Conservation (phyloP, 768 basidiomycete genomes). For the Naematelia encephala region DNA sequence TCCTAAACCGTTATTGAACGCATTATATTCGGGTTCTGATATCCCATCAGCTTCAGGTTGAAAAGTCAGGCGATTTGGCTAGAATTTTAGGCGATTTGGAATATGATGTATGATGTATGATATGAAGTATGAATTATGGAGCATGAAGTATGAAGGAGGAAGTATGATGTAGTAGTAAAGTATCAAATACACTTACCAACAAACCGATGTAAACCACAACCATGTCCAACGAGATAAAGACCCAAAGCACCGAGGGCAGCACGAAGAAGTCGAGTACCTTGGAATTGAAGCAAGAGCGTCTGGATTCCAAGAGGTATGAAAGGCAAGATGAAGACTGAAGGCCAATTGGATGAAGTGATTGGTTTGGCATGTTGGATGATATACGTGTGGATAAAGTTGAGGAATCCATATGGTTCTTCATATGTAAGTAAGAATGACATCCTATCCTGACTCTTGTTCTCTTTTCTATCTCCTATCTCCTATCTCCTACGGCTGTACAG, state of each 20-base stretch:
- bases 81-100: background rate
- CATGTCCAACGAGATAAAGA: slow-evolving; percentile 5
- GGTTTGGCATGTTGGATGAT: slow-evolving; percentile 19
- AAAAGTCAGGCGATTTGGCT: background rate
- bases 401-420: slow-evolving; percentile 24
- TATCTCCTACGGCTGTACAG: background rate
- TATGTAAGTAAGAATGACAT: background rate
- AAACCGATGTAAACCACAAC: slow-evolving; percentile 19
- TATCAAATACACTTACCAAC: slow-evolving; percentile 15
- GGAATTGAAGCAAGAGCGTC: slow-evolving; percentile 23
- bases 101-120: background rate
- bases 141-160: background rate
- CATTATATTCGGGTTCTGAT: slow-evolving; percentile 21
- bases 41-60: too few relatives aligned
- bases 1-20: slow-evolving; percentile 31
- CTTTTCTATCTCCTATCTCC: too few relatives aligned
- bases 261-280: slow-evolving; percentile 14
- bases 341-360: slow-evolving; percentile 18
- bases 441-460: too few relatives aligned
- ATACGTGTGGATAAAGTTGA: slow-evolving; percentile 27
- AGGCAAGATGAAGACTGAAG: slow-evolving; percentile 20
- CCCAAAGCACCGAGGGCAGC: slow-evolving; percentile 15
- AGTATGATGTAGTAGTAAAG: background rate
- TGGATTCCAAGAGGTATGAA: slow-evolving; percentile 23
- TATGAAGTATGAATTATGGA: background rate